Percentiles rank a stretch among this genome's conserved stretches.
These are phyloP conservation scores for Apiospora hydei DNA, from an alignment of 2,329 filamentous ascomycete species.

Conservation along the genomic window DNA sequence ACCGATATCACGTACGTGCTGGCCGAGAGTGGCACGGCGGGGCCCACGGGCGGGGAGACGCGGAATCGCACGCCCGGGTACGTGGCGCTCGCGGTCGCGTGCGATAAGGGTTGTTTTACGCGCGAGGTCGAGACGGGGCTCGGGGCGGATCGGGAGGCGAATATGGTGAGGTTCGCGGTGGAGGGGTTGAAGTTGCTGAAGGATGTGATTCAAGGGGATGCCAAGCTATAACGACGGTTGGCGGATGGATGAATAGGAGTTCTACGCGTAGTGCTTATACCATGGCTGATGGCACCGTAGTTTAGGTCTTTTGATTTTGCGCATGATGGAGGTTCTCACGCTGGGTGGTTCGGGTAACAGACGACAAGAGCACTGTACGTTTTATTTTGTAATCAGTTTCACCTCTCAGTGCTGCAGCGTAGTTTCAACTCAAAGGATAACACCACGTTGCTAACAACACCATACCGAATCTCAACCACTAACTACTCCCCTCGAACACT, in stretches of 20 bases:
- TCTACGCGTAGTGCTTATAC: neutral
- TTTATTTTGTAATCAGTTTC: no score
- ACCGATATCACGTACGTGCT: slow-evolving; percentile 60
- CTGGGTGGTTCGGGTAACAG: neutral
- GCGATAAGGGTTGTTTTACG: slow-evolving; percentile 56
- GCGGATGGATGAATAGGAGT: neutral
- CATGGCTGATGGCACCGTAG: neutral
- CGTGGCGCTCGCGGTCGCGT: slow-evolving; percentile 67
- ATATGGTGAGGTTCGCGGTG: slow-evolving; percentile 69
- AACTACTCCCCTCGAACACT: no score
- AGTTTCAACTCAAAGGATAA: no score
- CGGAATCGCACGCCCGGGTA: slow-evolving; percentile 67
- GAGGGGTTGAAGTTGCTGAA: slow-evolving; percentile 62
- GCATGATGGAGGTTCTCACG: neutral
- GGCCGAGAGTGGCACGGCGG: slow-evolving; percentile 69
- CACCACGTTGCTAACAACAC: neutral
- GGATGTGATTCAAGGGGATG: slow-evolving; percentile 55
- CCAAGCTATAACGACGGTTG: neutral
- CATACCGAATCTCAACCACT: neutral
- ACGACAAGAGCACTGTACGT: no score
- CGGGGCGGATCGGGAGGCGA: slow-evolving; percentile 60
- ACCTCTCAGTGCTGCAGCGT: no score
- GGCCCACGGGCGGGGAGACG: slow-evolving; percentile 62
- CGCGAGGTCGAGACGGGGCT: slow-evolving; percentile 64
- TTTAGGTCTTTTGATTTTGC: neutral